Evolutionary conservation across 768 basidiomycete genomes (phyloP), one percentile per base, ranked within the genome.

Genomic region (Lentinus tigrinus): DNA sequence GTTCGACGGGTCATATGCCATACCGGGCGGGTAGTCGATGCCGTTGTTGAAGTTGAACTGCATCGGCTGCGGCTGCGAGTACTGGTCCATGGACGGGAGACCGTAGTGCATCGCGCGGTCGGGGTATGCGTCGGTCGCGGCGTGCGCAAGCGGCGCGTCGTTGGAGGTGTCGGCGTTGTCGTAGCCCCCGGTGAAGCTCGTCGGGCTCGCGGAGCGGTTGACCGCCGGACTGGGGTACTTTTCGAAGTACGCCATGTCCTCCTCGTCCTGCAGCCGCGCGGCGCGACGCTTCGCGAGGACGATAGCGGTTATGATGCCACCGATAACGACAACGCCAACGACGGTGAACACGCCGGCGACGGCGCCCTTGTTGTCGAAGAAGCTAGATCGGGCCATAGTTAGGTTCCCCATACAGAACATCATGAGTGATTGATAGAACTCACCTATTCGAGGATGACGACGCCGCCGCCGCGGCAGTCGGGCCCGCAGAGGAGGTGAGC

Each of bases 341-440:
- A 74, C 69, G 39, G 75, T 71, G 58, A 81, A 82, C 0, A 74
- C 76, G 39, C 74, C 78, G 0, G 76, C 81, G 19, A 81, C 77
- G 0, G 78, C 81, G 36, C 73, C 77, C 50, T 74, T 78, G 61
- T 79, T 75, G 46, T 72, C 61, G 62, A 80, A 75, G 73, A 82
- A 82, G 57, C 81, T 81, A 28, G 27, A 52, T 4, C 14, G 27
- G 48, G 10, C 27, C n/a, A 40, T 40, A 19, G 26, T 19, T 28
- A 24, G 36, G 11, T 16, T 31, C 24, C n/a, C 46, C 26, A 55
- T 24, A 43, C 43, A n/a, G 47, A 47, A 27, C 1, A 10, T 27
- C 31, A 47, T 37, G 49, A 24, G n/a, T 17, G 42, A 37, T 11
- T 14, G 55, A 59, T 23, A 11, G 9, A 17, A 37, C 54, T 52